Evolutionary conservation across 495 filamentous ascomycete species (phyloP).

Genomic region (Apiosordaria backusii): DNA sequence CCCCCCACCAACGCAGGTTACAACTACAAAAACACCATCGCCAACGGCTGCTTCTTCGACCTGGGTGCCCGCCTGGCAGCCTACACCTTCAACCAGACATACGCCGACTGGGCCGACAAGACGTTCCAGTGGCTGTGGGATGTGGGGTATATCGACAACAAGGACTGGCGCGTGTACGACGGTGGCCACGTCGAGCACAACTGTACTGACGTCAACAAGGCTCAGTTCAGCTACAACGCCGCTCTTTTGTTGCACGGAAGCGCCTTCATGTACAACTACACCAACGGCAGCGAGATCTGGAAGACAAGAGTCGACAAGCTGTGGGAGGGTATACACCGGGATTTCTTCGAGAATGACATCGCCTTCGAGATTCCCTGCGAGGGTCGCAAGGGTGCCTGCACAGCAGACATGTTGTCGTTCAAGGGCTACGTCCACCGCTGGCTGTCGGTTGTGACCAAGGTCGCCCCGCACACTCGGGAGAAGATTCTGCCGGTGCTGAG

Average conservation of each 20-base stretch:
- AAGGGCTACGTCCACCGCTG: slow-evolving; percentile 77
- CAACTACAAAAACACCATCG: slow-evolving; percentile 73
- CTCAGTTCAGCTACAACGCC: slow-evolving; percentile 73
- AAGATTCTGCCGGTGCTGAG: slow-evolving; percentile 59
- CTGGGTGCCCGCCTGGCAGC: slow-evolving; percentile 69
- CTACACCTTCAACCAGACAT: slow-evolving; percentile 75
- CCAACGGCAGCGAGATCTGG: slow-evolving; percentile 45
- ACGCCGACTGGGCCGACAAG: slow-evolving; percentile 71
- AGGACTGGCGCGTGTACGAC: slow-evolving; percentile 62
- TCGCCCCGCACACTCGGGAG: slow-evolving; percentile 61
- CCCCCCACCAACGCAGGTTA: slow-evolving; percentile 73
- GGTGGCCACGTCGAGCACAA: slow-evolving; percentile 61
- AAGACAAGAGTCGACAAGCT: slow-evolving; percentile 55
- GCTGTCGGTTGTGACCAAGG: slow-evolving; percentile 67
- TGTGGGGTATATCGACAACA: slow-evolving; percentile 59
- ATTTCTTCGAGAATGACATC: slow-evolving; percentile 53
- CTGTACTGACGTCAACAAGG: slow-evolving; percentile 58
- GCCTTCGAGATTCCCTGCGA: slow-evolving; percentile 74
- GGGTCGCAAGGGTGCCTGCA: slow-evolving; percentile 53
- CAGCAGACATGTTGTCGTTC: slow-evolving; percentile 74
- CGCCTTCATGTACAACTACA: slow-evolving; percentile 73
- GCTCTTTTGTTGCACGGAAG: slow-evolving; percentile 69
- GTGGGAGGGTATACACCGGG: slow-evolving; percentile 54
- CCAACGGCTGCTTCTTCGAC: slow-evolving; percentile 73
- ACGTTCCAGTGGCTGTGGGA: slow-evolving; percentile 66